These are phyloP conservation scores for Plasmodium ovale DNA, from an alignment of 169 alveolate genomes.

Conservation along the genomic window DNA sequence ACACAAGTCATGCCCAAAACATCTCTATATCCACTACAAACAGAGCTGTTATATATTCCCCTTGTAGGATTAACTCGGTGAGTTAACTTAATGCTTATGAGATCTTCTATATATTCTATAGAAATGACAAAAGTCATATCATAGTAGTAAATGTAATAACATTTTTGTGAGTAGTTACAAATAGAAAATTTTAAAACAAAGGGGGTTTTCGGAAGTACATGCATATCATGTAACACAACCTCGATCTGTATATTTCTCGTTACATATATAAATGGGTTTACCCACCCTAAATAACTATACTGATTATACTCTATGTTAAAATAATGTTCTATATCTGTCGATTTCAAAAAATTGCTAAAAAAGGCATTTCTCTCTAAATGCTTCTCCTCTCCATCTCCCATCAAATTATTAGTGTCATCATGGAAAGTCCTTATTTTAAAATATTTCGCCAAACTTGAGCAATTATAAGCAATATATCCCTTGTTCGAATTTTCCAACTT, in stretches of 20 bases:
- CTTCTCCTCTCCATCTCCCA: constrained; percentile 36
- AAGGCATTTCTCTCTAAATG: constrained; percentile 59
- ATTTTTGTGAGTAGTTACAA: constrained; percentile 68
- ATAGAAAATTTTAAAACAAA: constrained; percentile 82
- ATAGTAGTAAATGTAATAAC: constrained; percentile 35
- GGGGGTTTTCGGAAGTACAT: constrained; percentile 87
- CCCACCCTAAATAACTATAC: constrained; percentile 88
- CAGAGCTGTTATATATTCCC: background rate
- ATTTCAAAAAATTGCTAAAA: constrained; percentile 33
- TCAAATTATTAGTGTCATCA: constrained; percentile 74
- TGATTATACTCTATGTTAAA: constrained; percentile 83
- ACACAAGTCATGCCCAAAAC: background rate
- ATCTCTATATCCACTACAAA: background rate
- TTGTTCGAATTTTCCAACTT: constrained; percentile 77
- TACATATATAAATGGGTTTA: constrained; percentile 86
- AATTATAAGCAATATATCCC: constrained; percentile 84
- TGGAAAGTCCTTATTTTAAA: constrained; percentile 86
- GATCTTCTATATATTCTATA: constrained; percentile 66
- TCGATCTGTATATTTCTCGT: constrained; percentile 84
- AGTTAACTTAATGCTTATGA: constrained; percentile 50
- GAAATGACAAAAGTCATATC: constrained; percentile 37
- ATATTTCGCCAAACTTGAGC: constrained; percentile 80
- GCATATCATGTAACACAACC: constrained; percentile 86
- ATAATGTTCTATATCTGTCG: constrained; percentile 75
- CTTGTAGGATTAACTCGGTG: constrained; percentile 9